Conservation (phyloP, 2,329 filamentous ascomycete species). For the Aureobasidium sp. region DNA sequence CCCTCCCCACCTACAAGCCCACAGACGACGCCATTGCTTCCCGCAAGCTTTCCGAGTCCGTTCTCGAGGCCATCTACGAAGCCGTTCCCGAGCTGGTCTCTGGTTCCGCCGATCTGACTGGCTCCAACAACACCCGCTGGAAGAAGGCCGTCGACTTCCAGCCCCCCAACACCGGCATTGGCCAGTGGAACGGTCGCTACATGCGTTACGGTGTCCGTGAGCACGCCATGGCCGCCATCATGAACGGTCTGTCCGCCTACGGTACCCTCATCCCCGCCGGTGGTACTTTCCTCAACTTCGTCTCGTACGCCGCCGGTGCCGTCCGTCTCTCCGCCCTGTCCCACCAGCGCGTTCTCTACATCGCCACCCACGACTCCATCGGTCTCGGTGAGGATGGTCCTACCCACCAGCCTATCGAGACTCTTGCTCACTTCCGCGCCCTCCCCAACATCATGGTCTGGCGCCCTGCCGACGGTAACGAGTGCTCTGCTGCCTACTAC, state of each 20-base stretch:
- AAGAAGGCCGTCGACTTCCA: slow-evolving; percentile 98
- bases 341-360: slow-evolving; percentile 83
- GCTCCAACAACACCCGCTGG: slow-evolving; percentile 97
- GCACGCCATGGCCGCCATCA: slow-evolving; percentile 84
- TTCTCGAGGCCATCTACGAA: slow-evolving; percentile 78
- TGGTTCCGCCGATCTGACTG: slow-evolving; percentile 94
- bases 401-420: slow-evolving; percentile 98
- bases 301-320: slow-evolving; percentile 92
- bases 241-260: slow-evolving; percentile 93
- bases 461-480: slow-evolving; percentile 97
- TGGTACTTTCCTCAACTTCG: slow-evolving; percentile 99
- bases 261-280: slow-evolving; percentile 88
- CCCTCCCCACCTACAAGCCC: slow-evolving; percentile 82
- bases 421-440: slow-evolving; percentile 94
- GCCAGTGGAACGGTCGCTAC: slow-evolving; percentile 86
- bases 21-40: slow-evolving; percentile 77
- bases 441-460: slow-evolving; percentile 99
- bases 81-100: slow-evolving; percentile 84
- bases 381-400: slow-evolving; percentile 97
- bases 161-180: slow-evolving; percentile 73
- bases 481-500: slow-evolving; percentile 97
- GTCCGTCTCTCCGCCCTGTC: slow-evolving; percentile 90
- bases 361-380: slow-evolving; percentile 98
- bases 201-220: slow-evolving; percentile 87
- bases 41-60: slow-evolving; percentile 91